Percentiles rank a stretch among this genome's conserved stretches.
phyloP scores from a whole-genome alignment of 2,329 filamentous ascomycete genomes.

The Polychaeton citri region DNA sequence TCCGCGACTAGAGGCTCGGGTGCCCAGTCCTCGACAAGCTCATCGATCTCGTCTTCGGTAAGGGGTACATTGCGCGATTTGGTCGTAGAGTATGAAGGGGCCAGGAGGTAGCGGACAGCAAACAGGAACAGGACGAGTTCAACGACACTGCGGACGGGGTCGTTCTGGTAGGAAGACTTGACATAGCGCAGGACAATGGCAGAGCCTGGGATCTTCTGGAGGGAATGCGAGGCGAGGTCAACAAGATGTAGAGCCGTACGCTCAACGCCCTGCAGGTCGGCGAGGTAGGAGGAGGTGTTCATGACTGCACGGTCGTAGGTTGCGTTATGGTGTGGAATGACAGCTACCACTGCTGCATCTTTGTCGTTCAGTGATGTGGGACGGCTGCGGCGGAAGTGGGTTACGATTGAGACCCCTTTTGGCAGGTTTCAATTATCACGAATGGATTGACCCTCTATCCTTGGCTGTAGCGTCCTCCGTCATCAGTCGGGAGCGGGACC shows the following conservation, averaged over 20 bases:
- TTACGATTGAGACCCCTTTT: too few species aligned
- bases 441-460: too few species aligned
- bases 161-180: constrained; percentile 93
- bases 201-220: constrained; percentile 86
- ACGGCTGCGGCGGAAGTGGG: too few species aligned
- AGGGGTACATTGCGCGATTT: constrained; percentile 83
- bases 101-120: constrained; percentile 82
- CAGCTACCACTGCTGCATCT: too few species aligned
- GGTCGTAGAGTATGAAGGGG: constrained; percentile 82
- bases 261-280: constrained; percentile 35
- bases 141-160: constrained; percentile 83
- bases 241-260: constrained; percentile 41
- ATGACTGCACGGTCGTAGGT: constrained; percentile 7
- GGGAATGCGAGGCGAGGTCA: constrained; percentile 43
- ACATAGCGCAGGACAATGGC: constrained; percentile 92
- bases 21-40: constrained; percentile 90
- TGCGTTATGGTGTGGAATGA: background rate
- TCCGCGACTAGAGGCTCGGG: constrained; percentile 79
- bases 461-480: too few species aligned
- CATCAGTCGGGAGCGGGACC: background rate
- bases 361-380: too few species aligned
- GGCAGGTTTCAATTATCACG: too few species aligned
- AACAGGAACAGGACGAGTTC: constrained; percentile 91
- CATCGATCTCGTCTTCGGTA: constrained; percentile 92
- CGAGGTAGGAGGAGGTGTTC: constrained; percentile 13